Percentiles rank a stretch among this genome's conserved stretches.
phyloP scores from a whole-genome alignment of 1,139 yeast species.

The Yamadazyma atmosphaerica region DNA sequence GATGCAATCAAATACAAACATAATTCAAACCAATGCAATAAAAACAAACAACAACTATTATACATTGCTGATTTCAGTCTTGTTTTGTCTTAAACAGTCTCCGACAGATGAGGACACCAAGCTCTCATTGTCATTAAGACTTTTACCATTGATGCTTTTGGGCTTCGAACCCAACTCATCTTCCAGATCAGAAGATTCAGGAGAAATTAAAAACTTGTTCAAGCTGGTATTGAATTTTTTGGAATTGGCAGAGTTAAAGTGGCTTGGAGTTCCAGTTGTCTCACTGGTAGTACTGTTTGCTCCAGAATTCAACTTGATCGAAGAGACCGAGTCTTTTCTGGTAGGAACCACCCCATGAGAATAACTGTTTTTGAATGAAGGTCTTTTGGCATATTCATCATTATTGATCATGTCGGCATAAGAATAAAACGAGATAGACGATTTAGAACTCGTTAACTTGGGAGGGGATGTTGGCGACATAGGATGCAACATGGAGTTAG shows the following conservation, averaged over 20 bases:
- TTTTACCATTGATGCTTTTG: constrained; percentile 9
- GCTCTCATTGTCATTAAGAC: constrained; percentile 26
- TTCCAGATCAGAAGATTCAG: constrained; percentile 31
- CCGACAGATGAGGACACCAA: constrained; percentile 40
- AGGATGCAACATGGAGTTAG: constrained; percentile 10
- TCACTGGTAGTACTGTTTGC: constrained; percentile 4
- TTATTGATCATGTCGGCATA: constrained; percentile 76
- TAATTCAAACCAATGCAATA: not conserved
- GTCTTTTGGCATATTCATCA: constrained; percentile 63
- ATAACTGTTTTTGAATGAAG: constrained; percentile 43
- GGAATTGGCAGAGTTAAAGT: constrained; percentile 3
- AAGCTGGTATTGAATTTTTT: constrained; percentile 16
- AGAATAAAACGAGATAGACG: constrained; percentile 69
- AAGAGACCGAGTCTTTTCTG: constrained; percentile 14
- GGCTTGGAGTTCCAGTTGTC: not conserved
- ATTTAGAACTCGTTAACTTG: constrained; percentile 39
- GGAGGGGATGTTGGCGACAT: constrained; percentile 38
- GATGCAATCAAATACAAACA: too few relatives aligned
- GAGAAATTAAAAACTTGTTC: constrained; percentile 28
- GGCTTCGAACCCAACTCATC: constrained; percentile 14
- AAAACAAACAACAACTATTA: not conserved
- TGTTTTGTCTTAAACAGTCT: constrained; percentile 40
- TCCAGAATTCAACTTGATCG: constrained; percentile 5
- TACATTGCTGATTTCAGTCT: constrained; percentile 31
- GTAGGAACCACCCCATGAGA: constrained; percentile 33